Percentiles rank a stretch among this genome's conserved stretches.
These are phyloP conservation scores for Gracilariopsis chorda DNA, from an alignment of 23 red algal genomes.

Conservation along the genomic window DNA sequence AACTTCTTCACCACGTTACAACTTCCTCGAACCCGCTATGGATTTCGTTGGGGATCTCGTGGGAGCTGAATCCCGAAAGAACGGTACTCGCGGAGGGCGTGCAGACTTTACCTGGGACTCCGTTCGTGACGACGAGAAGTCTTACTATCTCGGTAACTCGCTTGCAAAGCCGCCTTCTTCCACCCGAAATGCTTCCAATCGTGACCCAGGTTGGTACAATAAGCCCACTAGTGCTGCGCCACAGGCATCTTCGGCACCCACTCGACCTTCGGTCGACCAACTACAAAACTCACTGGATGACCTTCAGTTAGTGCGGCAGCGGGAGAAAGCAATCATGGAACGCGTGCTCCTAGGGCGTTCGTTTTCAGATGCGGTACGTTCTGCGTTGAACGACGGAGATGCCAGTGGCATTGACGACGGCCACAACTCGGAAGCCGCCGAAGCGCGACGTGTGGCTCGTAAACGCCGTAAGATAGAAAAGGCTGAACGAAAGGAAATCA, in stretches of 20 bases:
- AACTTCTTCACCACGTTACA: too few species aligned
- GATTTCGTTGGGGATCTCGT: constrained; percentile 50
- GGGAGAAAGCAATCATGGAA: constrained; percentile 54
- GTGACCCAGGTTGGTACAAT: constrained; percentile 36
- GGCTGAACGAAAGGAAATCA: constrained; percentile 44
- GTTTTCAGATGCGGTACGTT: constrained; percentile 56
- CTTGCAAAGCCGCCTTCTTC: neutral
- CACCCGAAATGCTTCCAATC: neutral
- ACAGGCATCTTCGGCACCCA: neutral
- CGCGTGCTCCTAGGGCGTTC: constrained; percentile 31
- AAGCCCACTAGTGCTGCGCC: neutral
- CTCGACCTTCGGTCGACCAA: neutral
- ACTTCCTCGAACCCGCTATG: neutral
- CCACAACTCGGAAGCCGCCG: neutral
- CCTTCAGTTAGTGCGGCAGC: neutral
- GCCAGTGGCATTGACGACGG: constrained; percentile 29
- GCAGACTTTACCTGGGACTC: constrained; percentile 71
- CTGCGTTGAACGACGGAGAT: constrained; percentile 19
- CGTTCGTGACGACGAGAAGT: constrained; percentile 35
- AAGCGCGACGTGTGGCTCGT: neutral
- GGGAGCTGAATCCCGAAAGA: constrained; percentile 35
- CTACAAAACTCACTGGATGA: neutral
- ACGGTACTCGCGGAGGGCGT: constrained; percentile 63
- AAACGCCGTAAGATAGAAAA: constrained; percentile 32
- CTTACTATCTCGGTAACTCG: constrained; percentile 54